Evolutionary conservation across 2,329 filamentous ascomycete species (phyloP), one percentile per base, ranked within the genome.

Genomic region (Bisporella sp.): DNA sequence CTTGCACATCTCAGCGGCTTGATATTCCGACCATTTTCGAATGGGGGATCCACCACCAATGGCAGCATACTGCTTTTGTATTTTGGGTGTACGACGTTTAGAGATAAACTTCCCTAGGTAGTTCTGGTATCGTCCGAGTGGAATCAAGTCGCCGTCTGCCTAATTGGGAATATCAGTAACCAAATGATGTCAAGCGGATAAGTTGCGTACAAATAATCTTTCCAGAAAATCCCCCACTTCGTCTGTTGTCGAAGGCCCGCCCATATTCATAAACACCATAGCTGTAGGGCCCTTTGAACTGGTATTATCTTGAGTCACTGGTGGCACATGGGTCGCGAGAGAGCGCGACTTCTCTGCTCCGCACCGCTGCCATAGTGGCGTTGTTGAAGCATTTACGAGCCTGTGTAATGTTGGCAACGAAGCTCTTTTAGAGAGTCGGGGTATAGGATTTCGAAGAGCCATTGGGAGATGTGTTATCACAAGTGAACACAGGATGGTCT

Each of bases 191-290:
- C 35, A n/a, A n/a, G 8, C 35, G 41, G 51, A 49, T 39, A 41
- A 39, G 47, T 9, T 40, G 70, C 86, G 52, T 79, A 95, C 92
- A 71, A 99, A 99, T 59, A 99, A 75, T 60, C 91, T 83, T 67
- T 86, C 93, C 45, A 99, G 73, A 65, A 97, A 99, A 69, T 85
- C 82, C 61, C 85, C 84, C 35, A 99, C 93, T 72, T 99, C 90
- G 59, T 84, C 81, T 4, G 85, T 87, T 4, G 87, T 96, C 1
- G 89, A 87, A 3, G 93, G 93, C 0, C 93, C 93, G 53, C 93
- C 93, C 93, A 99, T 99, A 71, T 99, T 99, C 72, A 99, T 81
- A 65, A 99, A 96, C 11, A 99, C 93, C 82, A 99, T 97, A 41
- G 93, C 93, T 4, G 93, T 99, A 6, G 91, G 90, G 0, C 92